phyloP scores from a whole-genome alignment of 306 rosid species.

The Oxytropis ochrocephala region DNA sequence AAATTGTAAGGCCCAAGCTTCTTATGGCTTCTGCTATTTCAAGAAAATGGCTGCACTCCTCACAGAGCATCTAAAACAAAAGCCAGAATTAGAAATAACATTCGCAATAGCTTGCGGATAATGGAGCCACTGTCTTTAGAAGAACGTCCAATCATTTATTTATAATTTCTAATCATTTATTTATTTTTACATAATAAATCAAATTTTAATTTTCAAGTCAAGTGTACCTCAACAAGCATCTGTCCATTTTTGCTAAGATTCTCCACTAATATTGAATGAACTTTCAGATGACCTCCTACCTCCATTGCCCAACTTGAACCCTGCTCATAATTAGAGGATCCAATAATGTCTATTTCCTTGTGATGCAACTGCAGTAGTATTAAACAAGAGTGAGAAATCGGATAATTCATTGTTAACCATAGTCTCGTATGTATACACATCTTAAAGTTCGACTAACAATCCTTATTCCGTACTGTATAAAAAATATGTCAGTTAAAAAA shows the following conservation, averaged over 20 bases:
- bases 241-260: conserved; percentile 86
- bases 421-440: neutral
- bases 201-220: neutral
- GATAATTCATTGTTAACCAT: neutral
- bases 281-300: conserved; percentile 91
- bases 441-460: neutral
- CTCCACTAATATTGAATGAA: conserved; percentile 85
- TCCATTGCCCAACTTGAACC: conserved; percentile 99
- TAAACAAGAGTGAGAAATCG: neutral
- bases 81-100: neutral
- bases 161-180: conserved; percentile 7
- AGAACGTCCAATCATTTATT: no score
- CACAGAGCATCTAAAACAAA: conserved; percentile 73
- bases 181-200: conserved; percentile 11
- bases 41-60: conserved; percentile 92
- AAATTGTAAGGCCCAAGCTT: conserved; percentile 74
- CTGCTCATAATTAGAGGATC: conserved; percentile 57
- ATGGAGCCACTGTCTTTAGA: no score
- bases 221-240: conserved; percentile 87
- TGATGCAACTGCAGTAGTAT: conserved; percentile 43
- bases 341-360: conserved; percentile 47
- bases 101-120: no score
- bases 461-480: neutral
- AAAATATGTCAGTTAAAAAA: no score
- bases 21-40: conserved; percentile 92